Evolutionary conservation across 1,139 yeast species (phyloP).

Genomic region (Scheffersomyces insectosa): DNA sequence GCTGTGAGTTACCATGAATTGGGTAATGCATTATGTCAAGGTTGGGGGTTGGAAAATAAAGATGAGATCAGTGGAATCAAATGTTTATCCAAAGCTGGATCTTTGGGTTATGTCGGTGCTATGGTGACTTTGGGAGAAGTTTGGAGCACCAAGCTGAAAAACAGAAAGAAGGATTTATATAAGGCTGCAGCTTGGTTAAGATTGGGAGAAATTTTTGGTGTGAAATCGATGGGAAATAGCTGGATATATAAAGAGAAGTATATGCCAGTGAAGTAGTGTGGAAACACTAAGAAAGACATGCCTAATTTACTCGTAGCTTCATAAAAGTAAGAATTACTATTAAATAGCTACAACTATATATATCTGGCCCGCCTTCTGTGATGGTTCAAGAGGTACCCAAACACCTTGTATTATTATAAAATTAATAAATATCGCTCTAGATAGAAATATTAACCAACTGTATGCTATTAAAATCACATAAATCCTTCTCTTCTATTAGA

Average conservation of each 20-base stretch:
- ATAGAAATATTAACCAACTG: no score
- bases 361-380: no score
- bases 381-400: no score
- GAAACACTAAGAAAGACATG: not conserved
- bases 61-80: conserved; percentile 62
- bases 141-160: conserved; percentile 59
- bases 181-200: conserved; percentile 76
- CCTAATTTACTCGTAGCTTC: no score
- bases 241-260: conserved; percentile 82
- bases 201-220: conserved; percentile 65
- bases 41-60: conserved; percentile 55
- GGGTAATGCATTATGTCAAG: conserved; percentile 60
- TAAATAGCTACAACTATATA: no score
- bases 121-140: conserved; percentile 72
- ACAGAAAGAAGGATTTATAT: conserved; percentile 56
- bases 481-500: not conserved
- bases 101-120: conserved; percentile 69
- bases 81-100: conserved; percentile 65
- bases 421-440: no score
- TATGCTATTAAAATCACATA: not conserved
- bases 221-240: conserved; percentile 65
- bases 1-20: conserved; percentile 51
- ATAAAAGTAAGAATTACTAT: no score
- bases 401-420: no score
- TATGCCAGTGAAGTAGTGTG: conserved; percentile 20